A percentile compares a stretch with the other conserved stretches of the same genome.
Evolutionary conservation across 2,329 filamentous ascomycete genomes (phyloP).

Genomic region (Bipolaris zeicola): DNA sequence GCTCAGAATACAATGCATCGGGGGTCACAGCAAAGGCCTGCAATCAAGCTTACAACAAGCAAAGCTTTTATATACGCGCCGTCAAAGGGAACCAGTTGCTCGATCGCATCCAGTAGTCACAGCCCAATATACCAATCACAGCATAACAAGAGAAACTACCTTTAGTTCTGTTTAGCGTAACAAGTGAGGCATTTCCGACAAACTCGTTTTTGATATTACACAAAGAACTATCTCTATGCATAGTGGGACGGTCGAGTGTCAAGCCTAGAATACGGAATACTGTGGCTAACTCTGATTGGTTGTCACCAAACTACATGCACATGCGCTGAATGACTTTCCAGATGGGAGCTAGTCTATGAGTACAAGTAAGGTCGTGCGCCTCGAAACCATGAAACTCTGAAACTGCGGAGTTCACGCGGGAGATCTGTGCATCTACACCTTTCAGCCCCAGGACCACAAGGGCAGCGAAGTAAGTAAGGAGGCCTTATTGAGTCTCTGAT

Average conservation of each 20-base stretch:
- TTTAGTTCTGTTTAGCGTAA: not conserved
- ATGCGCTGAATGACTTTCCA: not conserved
- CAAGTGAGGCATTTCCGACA: not conserved
- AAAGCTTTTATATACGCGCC: not conserved
- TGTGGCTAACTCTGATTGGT: not conserved
- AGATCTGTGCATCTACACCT: constrained; percentile 11
- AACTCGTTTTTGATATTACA: not conserved
- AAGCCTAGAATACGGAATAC: not conserved
- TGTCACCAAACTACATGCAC: not conserved
- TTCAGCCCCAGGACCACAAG: not conserved
- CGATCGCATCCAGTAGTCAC: not conserved
- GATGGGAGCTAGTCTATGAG: not conserved
- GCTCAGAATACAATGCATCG: not conserved
- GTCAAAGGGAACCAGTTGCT: not conserved
- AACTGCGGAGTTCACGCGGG: constrained; percentile 3
- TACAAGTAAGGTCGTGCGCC: not conserved
- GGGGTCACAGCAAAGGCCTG: not conserved
- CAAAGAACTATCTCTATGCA: not conserved
- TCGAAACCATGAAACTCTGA: not conserved
- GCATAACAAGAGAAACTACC: not conserved
- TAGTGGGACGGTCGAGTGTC: not conserved
- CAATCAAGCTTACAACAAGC: not conserved
- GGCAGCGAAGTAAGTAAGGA: not conserved
- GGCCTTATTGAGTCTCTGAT: not conserved
- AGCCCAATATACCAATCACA: not conserved